Evolutionary conservation across 129 eudicot genomes (phyloP), one percentile per base, ranked within the genome.

Genomic region (Chrysanthemum seticuspe): DNA sequence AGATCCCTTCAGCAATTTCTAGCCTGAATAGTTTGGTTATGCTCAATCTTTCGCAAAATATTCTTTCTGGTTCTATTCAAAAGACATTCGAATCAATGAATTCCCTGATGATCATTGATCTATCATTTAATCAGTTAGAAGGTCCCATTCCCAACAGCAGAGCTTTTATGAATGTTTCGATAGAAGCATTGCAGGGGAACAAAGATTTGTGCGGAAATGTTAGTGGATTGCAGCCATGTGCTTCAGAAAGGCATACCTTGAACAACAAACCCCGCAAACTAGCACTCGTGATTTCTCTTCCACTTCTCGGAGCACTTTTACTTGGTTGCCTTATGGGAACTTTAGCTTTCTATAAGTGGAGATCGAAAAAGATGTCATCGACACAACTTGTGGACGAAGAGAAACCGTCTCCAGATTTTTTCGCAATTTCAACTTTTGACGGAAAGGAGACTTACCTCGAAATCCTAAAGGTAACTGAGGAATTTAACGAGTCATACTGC

Each of bases 11-110:
- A 14, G 70, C 19, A 25, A 15, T 75, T 13, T 58, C 53, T 1
- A 45, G 63, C 12, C 50, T 76, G 44, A 36, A 23, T 23, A 67
- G 68, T 49, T 61, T 82, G 74, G 71, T 50, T 31, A 58, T 16
- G n/a, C 63, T 81, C 13, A 73, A 81, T 16, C 64, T 76, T 10
- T 76, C 76, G n/a, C 82, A 67, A 67, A 82, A 82, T 68, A 10
- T 54, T 13, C 73, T 82, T 18, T 82, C 76, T 13, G 85, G 82
- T 19, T 45, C 31, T 27, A 67, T 82, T 40, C 82, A 73, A 6
- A 49, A 65, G 31, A 19, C 61, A 5, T 64, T 76, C 12, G 58
- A 34, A 4, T 15, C 36, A 0, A 64, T 76, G 73, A 10, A 10
- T 10, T 21, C 71, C 0, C 51, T 68, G 21, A 3, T 15, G 67